Evolutionary conservation across 148 eudicot genomes (phyloP), one percentile per base, ranked within the genome.

Genomic region (Vaccinium corymbosum): DNA sequence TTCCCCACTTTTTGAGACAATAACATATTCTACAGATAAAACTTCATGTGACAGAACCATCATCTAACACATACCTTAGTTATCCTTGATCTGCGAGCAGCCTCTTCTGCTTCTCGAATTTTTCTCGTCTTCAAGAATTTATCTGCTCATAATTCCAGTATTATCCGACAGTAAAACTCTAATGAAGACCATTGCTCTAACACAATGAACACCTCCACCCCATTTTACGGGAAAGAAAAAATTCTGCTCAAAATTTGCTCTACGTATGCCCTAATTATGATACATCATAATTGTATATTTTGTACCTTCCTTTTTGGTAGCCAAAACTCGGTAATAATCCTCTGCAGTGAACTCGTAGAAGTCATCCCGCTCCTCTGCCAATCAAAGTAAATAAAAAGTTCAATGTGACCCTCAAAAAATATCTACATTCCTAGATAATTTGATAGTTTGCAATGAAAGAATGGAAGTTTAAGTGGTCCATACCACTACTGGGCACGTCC

Each of bases 41-140:
- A 53, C 57, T 56, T 82, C 57, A 78, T 42, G 51, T 77, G 73
- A 20, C 42, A 50, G 64, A 83, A 76, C 80, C 51, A 51, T 48
- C 56, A 62, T 64, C 55, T 20, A 11, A n/a, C 27, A 73, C 61
- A 49, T 52, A 91, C 95, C 93, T 94, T 94, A 11, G 94, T 90
- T 22, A 90, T 84, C 84, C 56, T 94, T 49, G 93, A 86, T 35
- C 97, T 91, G 0, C 93, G 91, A 80, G 97, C 92, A 84, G 97
- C 95, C 77, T 88, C 87, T 87, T 96, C 98, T 6, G 94, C 97
- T 70, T 96, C 99, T 83, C 98, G 88, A 57, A 93, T 86, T 84
- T 96, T 94, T 73, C 89, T 88, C 0, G 98, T 96, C 93, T 94
- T 96, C 85, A 96, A 86, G 83, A 84, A 88, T 79, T 94, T 93